phyloP scores from a whole-genome alignment of 345 rosid species.

The Geranium brycei region DNA sequence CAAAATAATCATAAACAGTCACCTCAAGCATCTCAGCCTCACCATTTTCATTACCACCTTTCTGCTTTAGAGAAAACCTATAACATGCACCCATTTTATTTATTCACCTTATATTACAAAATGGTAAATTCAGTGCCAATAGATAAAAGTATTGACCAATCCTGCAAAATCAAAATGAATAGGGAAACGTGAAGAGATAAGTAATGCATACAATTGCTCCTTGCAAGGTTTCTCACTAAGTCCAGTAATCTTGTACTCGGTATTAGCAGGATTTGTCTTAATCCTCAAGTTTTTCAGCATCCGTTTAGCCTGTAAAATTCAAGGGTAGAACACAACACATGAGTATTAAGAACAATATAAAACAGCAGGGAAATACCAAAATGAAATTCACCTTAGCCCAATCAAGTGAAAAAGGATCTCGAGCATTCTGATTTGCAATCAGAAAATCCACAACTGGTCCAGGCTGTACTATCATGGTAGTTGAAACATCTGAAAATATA shows the following conservation, averaged over 20 bases:
- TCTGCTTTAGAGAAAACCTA: conserved; percentile 54
- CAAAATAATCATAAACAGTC: conserved; percentile 61
- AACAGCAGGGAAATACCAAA: neutral
- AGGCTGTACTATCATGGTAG: conserved; percentile 76
- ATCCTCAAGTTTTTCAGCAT: conserved; percentile 63
- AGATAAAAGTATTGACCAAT: neutral
- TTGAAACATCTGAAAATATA: conserved; percentile 56
- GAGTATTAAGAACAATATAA: neutral
- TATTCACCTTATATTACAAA: too few species aligned
- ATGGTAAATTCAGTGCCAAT: neutral
- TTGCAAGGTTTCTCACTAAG: conserved; percentile 53
- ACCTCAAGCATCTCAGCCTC: conserved; percentile 36
- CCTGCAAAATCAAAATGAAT: neutral
- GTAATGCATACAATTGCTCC: conserved; percentile 31
- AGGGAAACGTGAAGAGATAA: neutral
- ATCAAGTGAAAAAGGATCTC: conserved; percentile 50
- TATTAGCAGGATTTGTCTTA: conserved; percentile 52
- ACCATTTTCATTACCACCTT: conserved; percentile 24
- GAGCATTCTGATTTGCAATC: conserved; percentile 50
- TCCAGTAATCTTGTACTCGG: conserved; percentile 75
- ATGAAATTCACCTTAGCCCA: conserved; percentile 58
- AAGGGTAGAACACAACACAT: conserved; percentile 6
- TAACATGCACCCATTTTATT: conserved; percentile 2
- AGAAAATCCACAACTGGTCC: conserved; percentile 74
- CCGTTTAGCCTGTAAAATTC: conserved; percentile 46